Percentiles rank a stretch among this genome's conserved stretches.
These are phyloP conservation scores for Metschnikowia koreensis DNA, from an alignment of 805 yeast species.

Conservation along the genomic window DNA sequence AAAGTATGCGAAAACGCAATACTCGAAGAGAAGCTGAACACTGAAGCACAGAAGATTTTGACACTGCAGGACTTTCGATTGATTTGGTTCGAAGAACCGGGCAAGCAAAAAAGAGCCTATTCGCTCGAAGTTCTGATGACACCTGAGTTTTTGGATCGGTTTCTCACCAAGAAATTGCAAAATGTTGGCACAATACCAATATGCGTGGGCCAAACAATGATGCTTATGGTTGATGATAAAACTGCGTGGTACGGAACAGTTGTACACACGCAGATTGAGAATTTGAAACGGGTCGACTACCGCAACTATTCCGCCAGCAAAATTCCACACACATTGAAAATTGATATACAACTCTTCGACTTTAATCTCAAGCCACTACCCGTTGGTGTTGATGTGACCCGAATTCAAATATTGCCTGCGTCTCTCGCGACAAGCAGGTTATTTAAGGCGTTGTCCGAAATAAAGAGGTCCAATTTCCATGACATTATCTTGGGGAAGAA, in stretches of 20 bases:
- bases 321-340: slow-evolving; percentile 28
- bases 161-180: slow-evolving; percentile 48
- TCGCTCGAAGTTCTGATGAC: slow-evolving; percentile 41
- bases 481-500: slow-evolving; percentile 54
- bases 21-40: slow-evolving; percentile 50
- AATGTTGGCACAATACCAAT: slow-evolving; percentile 59
- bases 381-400: slow-evolving; percentile 33
- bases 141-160: slow-evolving; percentile 46
- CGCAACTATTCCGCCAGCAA: background rate
- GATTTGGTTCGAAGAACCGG: slow-evolving; percentile 28
- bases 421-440: slow-evolving; percentile 61
- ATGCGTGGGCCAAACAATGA: slow-evolving; percentile 53
- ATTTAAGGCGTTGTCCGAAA: slow-evolving; percentile 59
- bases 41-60: slow-evolving; percentile 40
- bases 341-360: slow-evolving; percentile 50
- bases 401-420: slow-evolving; percentile 50
- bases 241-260: slow-evolving; percentile 59
- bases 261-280: slow-evolving; percentile 33
- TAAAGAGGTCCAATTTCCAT: slow-evolving; percentile 49
- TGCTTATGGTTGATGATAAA: slow-evolving; percentile 48
- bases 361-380: slow-evolving; percentile 58
- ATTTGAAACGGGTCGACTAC: background rate
- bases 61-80: slow-evolving; percentile 45
- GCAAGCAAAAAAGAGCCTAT: slow-evolving; percentile 36
- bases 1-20: slow-evolving; percentile 60